Base-by-base conservation (phyloP, 352 stramenopile genomes). In the Discostella stelligera region DNA sequence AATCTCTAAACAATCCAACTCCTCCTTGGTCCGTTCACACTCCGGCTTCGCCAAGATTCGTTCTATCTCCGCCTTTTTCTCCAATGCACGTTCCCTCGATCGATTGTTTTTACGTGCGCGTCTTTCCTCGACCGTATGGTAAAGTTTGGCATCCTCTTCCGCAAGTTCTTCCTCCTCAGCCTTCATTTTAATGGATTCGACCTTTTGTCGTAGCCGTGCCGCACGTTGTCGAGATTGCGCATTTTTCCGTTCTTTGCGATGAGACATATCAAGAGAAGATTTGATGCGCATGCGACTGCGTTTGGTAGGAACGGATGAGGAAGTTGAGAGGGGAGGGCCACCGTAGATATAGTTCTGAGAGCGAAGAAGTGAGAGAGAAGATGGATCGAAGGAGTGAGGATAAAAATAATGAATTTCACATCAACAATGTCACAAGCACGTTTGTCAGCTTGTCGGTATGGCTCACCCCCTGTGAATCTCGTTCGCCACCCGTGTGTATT, bases 211-310 rank as follows among this genome's bases (percentile, higher is more conserved):
- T 11, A 89, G 37, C 21, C 82, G 83, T 5, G 61, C 68, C 21
- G 85, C 82, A 32, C 85, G 60, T 3, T 71, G 27, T 69, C 85
- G 61, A 8, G 85, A 91, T 69, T 89, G 80, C 13, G 80, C 75
- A 77, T 91, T 91, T 71, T 91, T 91, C 6, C 79, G 52, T 5
- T 71, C 13, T 37, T 85, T 79, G 10, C 79, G 71, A 72, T 89
- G 75, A 27, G 83, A 58, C 0, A 88, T 37, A 16, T 77, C 53
- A 10, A 44, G 18, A 0, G 59, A 21, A 6, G 32, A 56, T 53
- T 65, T 65, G 52, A 65, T 72, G 10, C 65, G 52, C 7, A 23
- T 50, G 65, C 65, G 65, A 23, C 2, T 55, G 18, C 63, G 63
- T 63, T 72, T 72, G 32, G 32, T 10, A n/a, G 65, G 23, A 18